Base-by-base conservation (phyloP, 2,329 filamentous ascomycete genomes). In the Botrytis fragariae region DNA sequence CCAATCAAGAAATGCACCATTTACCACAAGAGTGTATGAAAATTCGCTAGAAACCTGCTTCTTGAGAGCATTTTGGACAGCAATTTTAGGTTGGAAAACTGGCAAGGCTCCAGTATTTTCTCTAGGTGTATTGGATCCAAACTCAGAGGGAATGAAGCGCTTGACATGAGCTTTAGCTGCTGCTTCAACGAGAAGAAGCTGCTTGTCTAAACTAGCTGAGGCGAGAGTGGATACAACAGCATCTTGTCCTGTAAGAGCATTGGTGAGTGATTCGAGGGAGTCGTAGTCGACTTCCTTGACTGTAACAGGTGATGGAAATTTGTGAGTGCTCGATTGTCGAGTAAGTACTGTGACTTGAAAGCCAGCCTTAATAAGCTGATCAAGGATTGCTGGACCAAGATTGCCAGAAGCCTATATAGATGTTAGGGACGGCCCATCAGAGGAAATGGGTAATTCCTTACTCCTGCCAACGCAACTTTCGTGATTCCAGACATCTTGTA, bases 121-220 rank as follows among this genome's bases (percentile, higher is more conserved):
- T 42, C 62, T 74, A 32, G 71, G 68, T 0, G 73, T 81, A 81
- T 81, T 77, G 59, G 80, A 79, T 25, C 81, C 82, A 54, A 86
- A 91, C 73, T 91, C 88, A 18, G 86, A 86, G 1, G 89, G 88
- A 54, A 91, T 83, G 81, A 90, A 89, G 29, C 87, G 84, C 78
- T 87, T 85, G 12, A 91, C 87, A n/a, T 87, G 86, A 1, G 88
- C 88, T 42, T 84, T 84, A 57, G 87, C 83, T n/a, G 88, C 85
- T 1, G 89, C 89, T 69, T 91, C 86, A 69, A 90, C 85, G 72
- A 90, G 80, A 63, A 82, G 35, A 20, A 72, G 73, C 81, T 62
- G 82, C 79, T 44, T 71, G 14, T 73, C 73, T 14, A 75, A 44
- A 20, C 63, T 74, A 5, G 25, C 29, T 12, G 29, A n/a, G n/a